Evolutionary conservation across 441 rosid genomes (phyloP), one percentile per base, ranked within the genome.

Genomic region (Melastoma candidum): DNA sequence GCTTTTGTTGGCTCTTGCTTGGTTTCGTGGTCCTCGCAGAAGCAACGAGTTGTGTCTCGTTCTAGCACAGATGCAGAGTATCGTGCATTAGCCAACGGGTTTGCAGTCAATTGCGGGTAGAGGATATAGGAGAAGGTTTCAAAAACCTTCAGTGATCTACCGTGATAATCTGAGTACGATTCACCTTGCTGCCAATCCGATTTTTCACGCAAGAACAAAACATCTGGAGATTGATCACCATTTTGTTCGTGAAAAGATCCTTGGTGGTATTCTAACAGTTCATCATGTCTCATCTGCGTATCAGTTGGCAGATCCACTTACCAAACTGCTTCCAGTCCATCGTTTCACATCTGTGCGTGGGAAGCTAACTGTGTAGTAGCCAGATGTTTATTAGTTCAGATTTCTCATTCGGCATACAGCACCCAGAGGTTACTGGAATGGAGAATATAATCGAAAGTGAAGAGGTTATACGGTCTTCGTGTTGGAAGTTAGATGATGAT

Each of bases 121-220:
- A 17, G 22, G n/a, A n/a, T n/a, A n/a, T n/a, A n/a, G n/a, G n/a
- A n/a, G n/a, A n/a, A 49, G 11, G 27, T 49, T 12, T 17, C 29
- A 4, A 4, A 26, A 47, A 12, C n/a, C 22, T 49, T 6, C 44
- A 50, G 4, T 29, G 60, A 17, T 17, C 22, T 17, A 17, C 22
- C 22, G 22, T 17, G 22, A 17, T 17, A 17, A 17, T 17, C 22
- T 17, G 22, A 17, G 22, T 17, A 1, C 22, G 22, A 17, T 17
- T 17, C 22, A 17, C 22, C 22, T 17, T 48, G 43, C 65, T 11
- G 10, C 50, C 3, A 66, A 60, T 25, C 61, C 13, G 0, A 8
- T 63, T 0, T 63, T 63, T 27, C 66, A 63, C 49, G 54, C 60
- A 1, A 27, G 32, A 0, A 54, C 54, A 7, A 55, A 62, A 9